Conservation (phyloP, 352 stramenopile species). For the Phytophthora citrophthora region DNA sequence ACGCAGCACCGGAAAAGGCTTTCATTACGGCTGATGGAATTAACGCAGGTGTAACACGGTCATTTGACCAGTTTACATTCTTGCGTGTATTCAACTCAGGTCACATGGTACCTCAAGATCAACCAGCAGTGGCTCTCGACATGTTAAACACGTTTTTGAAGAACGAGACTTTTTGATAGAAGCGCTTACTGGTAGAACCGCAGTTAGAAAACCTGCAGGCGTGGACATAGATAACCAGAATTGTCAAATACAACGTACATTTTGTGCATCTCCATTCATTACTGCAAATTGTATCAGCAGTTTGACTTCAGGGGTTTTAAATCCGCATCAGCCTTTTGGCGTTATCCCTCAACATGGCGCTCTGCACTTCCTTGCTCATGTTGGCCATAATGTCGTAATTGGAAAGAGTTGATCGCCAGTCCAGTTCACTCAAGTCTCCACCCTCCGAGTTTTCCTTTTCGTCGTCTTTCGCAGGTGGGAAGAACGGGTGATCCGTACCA, state of each 20-base stretch:
- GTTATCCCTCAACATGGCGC: constrained; percentile 50
- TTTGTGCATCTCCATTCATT: constrained; percentile 1
- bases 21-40: constrained; percentile 27
- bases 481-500: constrained; percentile 74
- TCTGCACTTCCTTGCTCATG: constrained; percentile 38
- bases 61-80: constrained; percentile 54
- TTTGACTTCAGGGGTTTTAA: background rate
- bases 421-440: constrained; percentile 27
- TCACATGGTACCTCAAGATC: constrained; percentile 64
- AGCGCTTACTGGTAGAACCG: constrained; percentile 1
- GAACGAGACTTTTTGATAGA: constrained; percentile 22
- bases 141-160: constrained; percentile 76
- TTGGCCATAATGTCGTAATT: constrained; percentile 62
- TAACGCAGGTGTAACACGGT: constrained; percentile 32
- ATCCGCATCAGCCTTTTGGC: constrained; percentile 40
- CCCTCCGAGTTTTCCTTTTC: constrained; percentile 6
- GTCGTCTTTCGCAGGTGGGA: constrained; percentile 40
- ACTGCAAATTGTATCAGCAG: background rate
- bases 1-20: constrained; percentile 35
- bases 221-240: constrained; percentile 16
- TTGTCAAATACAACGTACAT: constrained; percentile 17
- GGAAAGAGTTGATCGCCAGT: constrained; percentile 49
- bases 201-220: constrained; percentile 7
- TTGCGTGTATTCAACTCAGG: constrained; percentile 59
- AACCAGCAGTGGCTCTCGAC: constrained; percentile 50